Evolutionary conservation across 2,329 filamentous ascomycete species (phyloP).

Genomic region (Leptographium lundbergii): DNA sequence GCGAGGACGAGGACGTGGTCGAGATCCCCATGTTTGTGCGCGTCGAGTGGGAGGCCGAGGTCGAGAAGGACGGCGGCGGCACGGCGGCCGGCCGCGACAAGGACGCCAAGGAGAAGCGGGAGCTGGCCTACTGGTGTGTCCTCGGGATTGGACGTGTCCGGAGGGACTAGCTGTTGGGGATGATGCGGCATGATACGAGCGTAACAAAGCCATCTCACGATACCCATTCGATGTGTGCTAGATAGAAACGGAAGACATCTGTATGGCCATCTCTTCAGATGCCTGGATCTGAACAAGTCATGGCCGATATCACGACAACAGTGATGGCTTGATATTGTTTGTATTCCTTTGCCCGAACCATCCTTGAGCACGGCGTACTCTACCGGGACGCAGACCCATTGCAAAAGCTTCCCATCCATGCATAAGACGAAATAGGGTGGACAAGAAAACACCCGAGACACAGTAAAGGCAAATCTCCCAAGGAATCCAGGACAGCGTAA

Average conservation of each 20-base stretch:
- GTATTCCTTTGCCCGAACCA: background rate
- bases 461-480: no score
- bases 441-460: no score
- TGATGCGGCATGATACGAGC: background rate
- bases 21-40: slow-evolving; percentile 94
- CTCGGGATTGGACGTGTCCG: slow-evolving; percentile 75
- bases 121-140: slow-evolving; percentile 93
- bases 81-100: slow-evolving; percentile 34
- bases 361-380: no score
- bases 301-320: background rate
- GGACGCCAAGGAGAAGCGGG: slow-evolving; percentile 62
- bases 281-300: no score
- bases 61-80: slow-evolving; percentile 49
- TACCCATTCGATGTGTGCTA: no score
- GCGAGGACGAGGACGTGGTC: slow-evolving; percentile 50
- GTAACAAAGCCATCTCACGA: background rate
- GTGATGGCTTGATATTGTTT: background rate
- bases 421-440: no score
- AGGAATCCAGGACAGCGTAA: background rate
- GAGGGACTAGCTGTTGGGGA: slow-evolving; percentile 22
- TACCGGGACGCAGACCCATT: no score
- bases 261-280: no score
- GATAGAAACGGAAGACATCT: no score
- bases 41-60: slow-evolving; percentile 75
- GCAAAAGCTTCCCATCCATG: no score